A percentile compares a stretch with the other conserved stretches of the same genome.
Evolutionary conservation across 108 stramenopile genomes (phyloP).

Genomic region (Fragilaria radians): DNA sequence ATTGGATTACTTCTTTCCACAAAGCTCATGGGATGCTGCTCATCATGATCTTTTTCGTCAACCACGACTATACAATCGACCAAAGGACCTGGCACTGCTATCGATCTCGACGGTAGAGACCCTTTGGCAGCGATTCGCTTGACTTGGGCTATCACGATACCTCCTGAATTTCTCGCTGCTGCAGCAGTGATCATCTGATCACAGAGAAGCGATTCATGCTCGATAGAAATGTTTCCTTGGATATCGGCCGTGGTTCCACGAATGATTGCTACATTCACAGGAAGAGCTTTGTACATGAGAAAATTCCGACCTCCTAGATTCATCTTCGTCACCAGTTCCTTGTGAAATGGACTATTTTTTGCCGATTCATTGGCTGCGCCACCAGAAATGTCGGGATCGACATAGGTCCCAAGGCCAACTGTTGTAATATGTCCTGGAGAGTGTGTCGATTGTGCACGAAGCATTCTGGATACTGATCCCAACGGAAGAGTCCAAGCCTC

Average conservation of each 20-base stretch:
- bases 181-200: constrained; percentile 61
- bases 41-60: constrained; percentile 56
- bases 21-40: constrained; percentile 58
- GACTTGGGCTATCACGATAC: constrained; percentile 76
- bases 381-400: constrained; percentile 59
- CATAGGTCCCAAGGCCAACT: constrained; percentile 72
- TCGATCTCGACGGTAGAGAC: constrained; percentile 42
- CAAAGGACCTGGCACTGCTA: constrained; percentile 66
- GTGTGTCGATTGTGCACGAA: constrained; percentile 67
- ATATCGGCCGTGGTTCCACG: constrained; percentile 76
- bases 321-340: constrained; percentile 43
- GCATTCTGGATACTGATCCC: constrained; percentile 73
- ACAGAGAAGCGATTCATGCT: constrained; percentile 62
- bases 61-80: constrained; percentile 74
- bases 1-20: constrained; percentile 43
- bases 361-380: constrained; percentile 57
- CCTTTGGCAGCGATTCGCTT: constrained; percentile 51
- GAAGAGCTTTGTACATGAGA: constrained; percentile 73
- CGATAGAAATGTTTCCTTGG: constrained; percentile 63
- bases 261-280: constrained; percentile 72
- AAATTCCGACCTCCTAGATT: constrained; percentile 24
- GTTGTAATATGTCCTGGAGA: constrained; percentile 77
- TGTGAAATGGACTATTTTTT: constrained; percentile 30
- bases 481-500: constrained; percentile 76
- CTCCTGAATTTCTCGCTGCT: constrained; percentile 64